Evolutionary conservation across 257 asterid species (phyloP).

Genomic region (Solanum chilense): DNA sequence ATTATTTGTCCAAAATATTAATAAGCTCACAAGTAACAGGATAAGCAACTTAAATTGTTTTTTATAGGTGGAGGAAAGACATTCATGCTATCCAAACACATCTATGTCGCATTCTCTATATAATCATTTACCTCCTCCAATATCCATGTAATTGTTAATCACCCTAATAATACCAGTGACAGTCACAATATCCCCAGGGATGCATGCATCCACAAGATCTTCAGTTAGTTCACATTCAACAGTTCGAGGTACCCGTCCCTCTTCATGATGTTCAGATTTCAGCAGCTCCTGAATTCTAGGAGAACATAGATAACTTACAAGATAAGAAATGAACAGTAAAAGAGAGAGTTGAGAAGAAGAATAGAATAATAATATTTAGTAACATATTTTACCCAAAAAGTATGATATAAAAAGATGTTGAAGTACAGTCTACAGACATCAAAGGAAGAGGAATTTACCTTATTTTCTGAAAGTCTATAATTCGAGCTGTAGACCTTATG

Average conservation of each 20-base stretch:
- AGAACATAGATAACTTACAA: not conserved
- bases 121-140: constrained; percentile 77
- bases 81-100: not conserved
- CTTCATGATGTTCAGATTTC: constrained; percentile 90
- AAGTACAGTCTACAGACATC: not conserved
- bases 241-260: constrained; percentile 90
- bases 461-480: constrained; percentile 87
- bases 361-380: not conserved
- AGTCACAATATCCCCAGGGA: constrained; percentile 95
- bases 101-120: not conserved
- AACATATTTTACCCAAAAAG: not conserved
- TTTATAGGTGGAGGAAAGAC: not conserved
- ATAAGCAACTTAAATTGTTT: not conserved
- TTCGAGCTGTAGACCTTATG: constrained; percentile 58
- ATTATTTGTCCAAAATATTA: not conserved
- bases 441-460: constrained; percentile 30
- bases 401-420: not conserved
- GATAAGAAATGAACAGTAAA: not conserved
- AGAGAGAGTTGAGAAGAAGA: not conserved
- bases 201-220: constrained; percentile 95
- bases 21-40: not conserved
- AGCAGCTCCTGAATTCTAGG: constrained; percentile 83
- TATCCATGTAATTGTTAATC: constrained; percentile 94
- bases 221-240: constrained; percentile 93
- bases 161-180: constrained; percentile 83